Base-by-base conservation (phyloP, 2,329 filamentous ascomycete species). In the Magnaporthiopsis poae region DNA sequence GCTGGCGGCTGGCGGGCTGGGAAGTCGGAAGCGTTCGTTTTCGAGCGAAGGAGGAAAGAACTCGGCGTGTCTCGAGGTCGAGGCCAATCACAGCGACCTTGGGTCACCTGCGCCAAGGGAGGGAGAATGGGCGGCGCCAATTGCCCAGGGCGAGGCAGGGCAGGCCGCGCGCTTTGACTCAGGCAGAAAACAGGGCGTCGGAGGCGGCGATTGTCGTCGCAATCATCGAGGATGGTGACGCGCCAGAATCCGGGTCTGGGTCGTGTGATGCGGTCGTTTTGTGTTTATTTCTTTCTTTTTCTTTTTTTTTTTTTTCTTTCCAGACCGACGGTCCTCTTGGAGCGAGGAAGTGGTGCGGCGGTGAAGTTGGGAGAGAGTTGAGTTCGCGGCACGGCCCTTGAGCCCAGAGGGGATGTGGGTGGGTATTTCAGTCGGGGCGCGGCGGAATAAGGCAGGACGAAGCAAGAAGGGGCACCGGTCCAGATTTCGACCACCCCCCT, bases 361-460 rank as follows among this genome's bases (percentile, higher is more conserved):
- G 61, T 62, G 61, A 62, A 35, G 61, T 62, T 62, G 27, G 61
- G 61, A 13, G 61, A 39, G 61, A 36, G 46, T 56, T 56, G 61
- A 39, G 61, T 62, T 62, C 61, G 61, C 61, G 33, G 61, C 61
- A 62, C 61, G 61, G 61, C 33, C 61, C 61, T 62, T 33, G 13
- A 29, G 21, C 61, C 12, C 60, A 61, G 60, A 29, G 25, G 27
- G 13, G 59, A 60, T 25, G 59, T 60, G 25, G 60, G 60, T 61
- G 60, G 60, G 60, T 61, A 29, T 61, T 61, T 61, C 12, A 61
- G 60, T 61, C 21, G 12, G 60, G 25, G n/a, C 18, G 59, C n/a
- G 21, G 56, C 18, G 29, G 59, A 60, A 61, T 35, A 11, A 7
- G 31, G 60, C 27, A 61, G 60, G 46, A 56, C 9, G 46, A 21